These are phyloP conservation scores for Colletotrichum lindemuthianum DNA, from an alignment of 2,329 filamentous ascomycete species.

Conservation along the genomic window DNA sequence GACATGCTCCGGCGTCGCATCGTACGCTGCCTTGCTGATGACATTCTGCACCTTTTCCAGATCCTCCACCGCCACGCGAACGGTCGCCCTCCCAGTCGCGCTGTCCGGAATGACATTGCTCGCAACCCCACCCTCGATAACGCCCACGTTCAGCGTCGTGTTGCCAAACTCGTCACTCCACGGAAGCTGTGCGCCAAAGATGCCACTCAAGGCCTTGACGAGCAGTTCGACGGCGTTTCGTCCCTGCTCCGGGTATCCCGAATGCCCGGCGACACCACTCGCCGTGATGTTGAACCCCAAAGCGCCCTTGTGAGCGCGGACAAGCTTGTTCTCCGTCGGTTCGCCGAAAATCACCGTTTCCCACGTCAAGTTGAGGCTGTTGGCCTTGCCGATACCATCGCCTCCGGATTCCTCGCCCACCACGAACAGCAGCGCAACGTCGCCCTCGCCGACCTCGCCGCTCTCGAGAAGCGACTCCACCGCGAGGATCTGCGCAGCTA, in stretches of 20 bases:
- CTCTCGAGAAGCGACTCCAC: constrained; percentile 62
- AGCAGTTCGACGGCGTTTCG: constrained; percentile 86
- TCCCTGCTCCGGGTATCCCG: constrained; percentile 91
- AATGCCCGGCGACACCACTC: constrained; percentile 82
- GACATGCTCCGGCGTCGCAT: constrained; percentile 67
- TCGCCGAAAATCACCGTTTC: constrained; percentile 90
- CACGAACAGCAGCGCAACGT: constrained; percentile 71
- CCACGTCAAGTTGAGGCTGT: constrained; percentile 51
- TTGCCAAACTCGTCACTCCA: constrained; percentile 82
- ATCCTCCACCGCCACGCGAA: constrained; percentile 80
- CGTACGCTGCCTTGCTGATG: constrained; percentile 63
- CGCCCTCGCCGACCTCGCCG: constrained; percentile 52
- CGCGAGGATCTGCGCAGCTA: constrained; percentile 80
- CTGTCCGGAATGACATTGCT: constrained; percentile 85
- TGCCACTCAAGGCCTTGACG: constrained; percentile 72
- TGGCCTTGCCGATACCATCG: constrained; percentile 74
- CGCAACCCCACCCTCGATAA: constrained; percentile 82
- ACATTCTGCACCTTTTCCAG: constrained; percentile 64
- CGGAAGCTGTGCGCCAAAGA: constrained; percentile 78
- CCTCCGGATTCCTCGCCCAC: constrained; percentile 87
- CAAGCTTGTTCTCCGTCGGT: constrained; percentile 88
- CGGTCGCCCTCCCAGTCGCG: constrained; percentile 73
- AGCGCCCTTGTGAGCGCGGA: constrained; percentile 91
- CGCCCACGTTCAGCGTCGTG: constrained; percentile 89
- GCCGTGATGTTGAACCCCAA: constrained; percentile 74